These are phyloP conservation scores for Parafenestella ontariensis DNA, from an alignment of 2,329 filamentous ascomycete genomes.

Conservation along the genomic window DNA sequence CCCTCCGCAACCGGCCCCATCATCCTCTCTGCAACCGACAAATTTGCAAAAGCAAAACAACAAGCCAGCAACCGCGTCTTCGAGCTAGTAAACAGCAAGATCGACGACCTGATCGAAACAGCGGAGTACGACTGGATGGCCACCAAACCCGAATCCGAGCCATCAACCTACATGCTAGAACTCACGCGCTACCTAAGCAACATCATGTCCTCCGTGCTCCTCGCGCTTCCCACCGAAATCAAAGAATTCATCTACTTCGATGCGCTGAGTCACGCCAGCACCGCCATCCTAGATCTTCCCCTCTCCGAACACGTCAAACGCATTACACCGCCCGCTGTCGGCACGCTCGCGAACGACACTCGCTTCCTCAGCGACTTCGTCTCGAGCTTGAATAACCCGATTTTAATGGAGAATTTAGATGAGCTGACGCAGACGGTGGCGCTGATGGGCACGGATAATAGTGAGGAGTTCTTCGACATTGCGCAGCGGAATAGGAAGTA, in stretches of 20 bases:
- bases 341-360: slow-evolving; percentile 82
- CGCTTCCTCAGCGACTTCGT: slow-evolving; percentile 86
- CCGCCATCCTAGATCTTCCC: slow-evolving; percentile 81
- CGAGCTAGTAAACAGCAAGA: slow-evolving; percentile 97
- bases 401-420: slow-evolving; percentile 86
- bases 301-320: slow-evolving; percentile 79
- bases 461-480: slow-evolving; percentile 97
- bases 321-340: slow-evolving; percentile 87
- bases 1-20: slow-evolving; percentile 81
- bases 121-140: slow-evolving; percentile 93
- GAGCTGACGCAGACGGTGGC: slow-evolving; percentile 92
- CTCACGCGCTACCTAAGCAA: slow-evolving; percentile 91
- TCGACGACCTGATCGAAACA: slow-evolving; percentile 95
- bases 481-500: slow-evolving; percentile 91
- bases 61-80: slow-evolving; percentile 97
- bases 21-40: slow-evolving; percentile 79
- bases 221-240: slow-evolving; percentile 93
- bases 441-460: slow-evolving; percentile 83
- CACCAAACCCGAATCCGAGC: slow-evolving; percentile 69
- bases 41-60: slow-evolving; percentile 91
- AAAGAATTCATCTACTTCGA: slow-evolving; percentile 99
- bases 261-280: slow-evolving; percentile 87
- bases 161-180: slow-evolving; percentile 94
- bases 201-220: slow-evolving; percentile 93
- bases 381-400: slow-evolving; percentile 82